These are phyloP conservation scores for Rhododendron mucronatum DNA, from an alignment of 148 eudicot species.

Conservation along the genomic window DNA sequence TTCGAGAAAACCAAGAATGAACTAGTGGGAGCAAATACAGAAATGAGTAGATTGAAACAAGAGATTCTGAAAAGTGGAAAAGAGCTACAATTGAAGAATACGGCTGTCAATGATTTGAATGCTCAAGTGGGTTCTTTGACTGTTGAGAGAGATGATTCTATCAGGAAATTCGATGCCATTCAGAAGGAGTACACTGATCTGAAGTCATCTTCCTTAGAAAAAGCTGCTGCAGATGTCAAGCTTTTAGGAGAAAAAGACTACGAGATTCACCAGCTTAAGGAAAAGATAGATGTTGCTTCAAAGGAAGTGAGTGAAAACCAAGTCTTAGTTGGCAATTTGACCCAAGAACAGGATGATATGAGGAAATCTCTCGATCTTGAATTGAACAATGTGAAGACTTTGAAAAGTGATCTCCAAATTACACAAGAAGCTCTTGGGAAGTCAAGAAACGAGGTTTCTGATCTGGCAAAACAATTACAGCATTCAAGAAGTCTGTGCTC, in stretches of 20 bases:
- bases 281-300: slow-evolving; percentile 33
- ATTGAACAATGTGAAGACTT: slow-evolving; percentile 27
- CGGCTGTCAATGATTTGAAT: slow-evolving; percentile 39
- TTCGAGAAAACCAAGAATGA: slow-evolving; percentile 42
- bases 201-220: slow-evolving; percentile 38
- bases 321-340: slow-evolving; percentile 44
- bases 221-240: slow-evolving; percentile 47
- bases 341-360: slow-evolving; percentile 44
- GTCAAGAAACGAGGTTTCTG: slow-evolving; percentile 52
- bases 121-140: slow-evolving; percentile 33
- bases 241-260: slow-evolving; percentile 47
- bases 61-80: slow-evolving; percentile 33
- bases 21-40: slow-evolving; percentile 33
- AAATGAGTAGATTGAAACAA: slow-evolving; percentile 34
- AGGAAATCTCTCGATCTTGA: slow-evolving; percentile 45
- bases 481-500: slow-evolving; percentile 39
- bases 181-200: slow-evolving; percentile 39
- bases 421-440: slow-evolving; percentile 38
- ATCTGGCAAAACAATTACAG: slow-evolving; percentile 31
- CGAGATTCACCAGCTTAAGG: slow-evolving; percentile 39
- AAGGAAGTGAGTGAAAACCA: slow-evolving; percentile 37
- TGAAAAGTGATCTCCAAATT: slow-evolving; percentile 52
- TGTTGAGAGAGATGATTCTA: slow-evolving; percentile 43
- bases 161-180: slow-evolving; percentile 29
- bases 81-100: slow-evolving; percentile 51